Percentiles rank a stretch among this genome's conserved stretches.
These are phyloP conservation scores for Ustilago trichophora DNA, from an alignment of 1,284 basidiomycete genomes.

Conservation along the genomic window DNA sequence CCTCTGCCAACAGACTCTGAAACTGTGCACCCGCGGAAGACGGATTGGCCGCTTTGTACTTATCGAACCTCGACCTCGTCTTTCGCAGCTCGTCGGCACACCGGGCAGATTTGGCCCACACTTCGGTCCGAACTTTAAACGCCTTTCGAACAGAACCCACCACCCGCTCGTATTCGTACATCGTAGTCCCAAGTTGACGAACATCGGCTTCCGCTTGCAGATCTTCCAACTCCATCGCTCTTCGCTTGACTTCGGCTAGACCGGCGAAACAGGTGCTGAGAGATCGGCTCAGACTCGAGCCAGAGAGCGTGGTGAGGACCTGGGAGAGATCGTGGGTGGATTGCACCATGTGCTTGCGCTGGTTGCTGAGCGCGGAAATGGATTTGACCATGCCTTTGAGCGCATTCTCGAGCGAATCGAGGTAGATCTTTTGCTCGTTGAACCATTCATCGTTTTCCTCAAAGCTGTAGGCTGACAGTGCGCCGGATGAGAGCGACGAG, in stretches of 20 bases:
- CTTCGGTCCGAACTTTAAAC: slow-evolving; percentile 84
- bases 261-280: slow-evolving; percentile 66
- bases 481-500: slow-evolving; percentile 40
- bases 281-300: slow-evolving; percentile 64
- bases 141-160: slow-evolving; percentile 88
- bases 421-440: slow-evolving; percentile 82
- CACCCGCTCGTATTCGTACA: slow-evolving; percentile 90
- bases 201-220: slow-evolving; percentile 61
- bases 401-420: slow-evolving; percentile 89
- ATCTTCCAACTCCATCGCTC: slow-evolving; percentile 52
- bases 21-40: slow-evolving; percentile 32
- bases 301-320: slow-evolving; percentile 62
- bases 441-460: slow-evolving; percentile 98
- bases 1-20: slow-evolving; percentile 35
- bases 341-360: slow-evolving; percentile 72
- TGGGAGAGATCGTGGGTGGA: slow-evolving; percentile 61
- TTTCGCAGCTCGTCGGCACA: slow-evolving; percentile 80
- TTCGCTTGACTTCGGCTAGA: slow-evolving; percentile 64
- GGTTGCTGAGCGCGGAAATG: slow-evolving; percentile 81
- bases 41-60: slow-evolving; percentile 75
- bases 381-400: slow-evolving; percentile 84
- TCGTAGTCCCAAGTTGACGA: slow-evolving; percentile 72
- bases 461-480: slow-evolving; percentile 76
- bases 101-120: slow-evolving; percentile 69
- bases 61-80: slow-evolving; percentile 80